Evolutionary conservation across 441 rosid species (phyloP).

Genomic region (Erysimum cheiri): DNA sequence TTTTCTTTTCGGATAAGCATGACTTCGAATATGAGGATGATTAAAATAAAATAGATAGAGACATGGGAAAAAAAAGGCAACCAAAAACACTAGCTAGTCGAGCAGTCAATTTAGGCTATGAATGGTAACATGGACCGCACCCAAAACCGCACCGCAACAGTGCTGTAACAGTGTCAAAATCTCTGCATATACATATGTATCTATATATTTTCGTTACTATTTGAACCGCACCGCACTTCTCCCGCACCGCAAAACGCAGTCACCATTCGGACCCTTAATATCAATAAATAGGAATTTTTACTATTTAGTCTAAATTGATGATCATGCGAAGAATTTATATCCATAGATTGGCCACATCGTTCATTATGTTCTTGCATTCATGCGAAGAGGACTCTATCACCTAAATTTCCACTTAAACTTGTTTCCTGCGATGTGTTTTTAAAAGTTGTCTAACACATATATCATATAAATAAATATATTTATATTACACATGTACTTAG

Average conservation of each 20-base stretch:
- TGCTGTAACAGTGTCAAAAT: too few relatives aligned
- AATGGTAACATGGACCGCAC: too few relatives aligned
- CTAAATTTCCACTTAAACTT: slow-evolving; percentile 41
- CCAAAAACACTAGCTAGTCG: slow-evolving; percentile 20
- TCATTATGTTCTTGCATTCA: slow-evolving; percentile 30
- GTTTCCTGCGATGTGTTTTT: slow-evolving; percentile 19
- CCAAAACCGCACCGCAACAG: too few relatives aligned
- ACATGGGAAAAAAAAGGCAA: slow-evolving; percentile 2
- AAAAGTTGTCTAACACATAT: slow-evolving; percentile 18
- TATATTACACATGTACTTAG: slow-evolving; percentile 22
- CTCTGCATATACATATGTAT: too few relatives aligned
- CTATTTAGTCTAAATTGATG: slow-evolving; percentile 33
- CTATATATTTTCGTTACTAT: too few relatives aligned
- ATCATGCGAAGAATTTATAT: slow-evolving; percentile 18
- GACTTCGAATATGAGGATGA: slow-evolving; percentile 24
- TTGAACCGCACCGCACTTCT: too few relatives aligned
- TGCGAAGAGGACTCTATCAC: slow-evolving; percentile 36
- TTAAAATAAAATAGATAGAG: slow-evolving; percentile 26
- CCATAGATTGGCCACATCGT: slow-evolving; percentile 6
- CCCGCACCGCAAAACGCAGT: too few relatives aligned
- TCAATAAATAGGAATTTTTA: slow-evolving; percentile 5
- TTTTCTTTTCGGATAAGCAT: slow-evolving; percentile 31
- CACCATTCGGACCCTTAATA: too few relatives aligned
- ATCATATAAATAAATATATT: slow-evolving; percentile 13
- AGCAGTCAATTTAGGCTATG: slow-evolving; percentile 28